A percentile compares a stretch with the other conserved stretches of the same genome.
Conservation (phyloP, 2,329 filamentous ascomycete genomes). For the Macrophomina phaseolina region DNA sequence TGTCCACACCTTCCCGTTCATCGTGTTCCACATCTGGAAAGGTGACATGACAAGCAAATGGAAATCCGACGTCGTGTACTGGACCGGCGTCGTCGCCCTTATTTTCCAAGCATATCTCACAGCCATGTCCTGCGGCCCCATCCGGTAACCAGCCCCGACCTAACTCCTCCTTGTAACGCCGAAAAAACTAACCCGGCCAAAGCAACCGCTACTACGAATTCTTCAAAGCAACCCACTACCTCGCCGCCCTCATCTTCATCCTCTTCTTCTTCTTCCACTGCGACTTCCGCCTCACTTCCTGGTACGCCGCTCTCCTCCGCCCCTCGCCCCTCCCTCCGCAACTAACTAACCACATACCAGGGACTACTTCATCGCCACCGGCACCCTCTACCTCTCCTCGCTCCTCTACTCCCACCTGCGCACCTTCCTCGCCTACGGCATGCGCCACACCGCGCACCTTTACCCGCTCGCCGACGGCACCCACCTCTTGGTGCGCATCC, state of each 20-base stretch:
- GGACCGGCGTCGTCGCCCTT: conserved; percentile 62
- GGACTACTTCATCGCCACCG: conserved; percentile 67
- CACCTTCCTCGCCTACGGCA: conserved; percentile 58
- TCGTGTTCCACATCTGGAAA: conserved; percentile 57
- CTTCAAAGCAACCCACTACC: conserved; percentile 64
- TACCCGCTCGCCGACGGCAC: conserved; percentile 47
- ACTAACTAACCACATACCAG: conserved; percentile 36
- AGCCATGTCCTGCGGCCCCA: conserved; percentile 57
- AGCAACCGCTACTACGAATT: conserved; percentile 65
- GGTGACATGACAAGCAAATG: conserved; percentile 57
- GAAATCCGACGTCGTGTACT: conserved; percentile 55
- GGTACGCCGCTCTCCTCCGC: conserved; percentile 40
- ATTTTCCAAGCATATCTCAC: conserved; percentile 62
- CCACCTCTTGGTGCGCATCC: conserved; percentile 54
- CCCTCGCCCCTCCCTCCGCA: background rate
- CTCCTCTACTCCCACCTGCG: conserved; percentile 54
- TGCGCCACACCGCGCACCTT: conserved; percentile 52
- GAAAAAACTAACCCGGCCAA: background rate
- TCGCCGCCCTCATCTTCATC: conserved; percentile 60
- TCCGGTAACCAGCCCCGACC: conserved; percentile 49
- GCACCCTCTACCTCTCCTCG: conserved; percentile 56
- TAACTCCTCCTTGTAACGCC: background rate
- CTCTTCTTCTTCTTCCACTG: conserved; percentile 68
- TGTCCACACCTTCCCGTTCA: conserved; percentile 66
- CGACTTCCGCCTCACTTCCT: conserved; percentile 60